These are phyloP conservation scores for Crithidia acanthocephali DNA, from an alignment of 208 protist genomes.

Conservation along the genomic window DNA sequence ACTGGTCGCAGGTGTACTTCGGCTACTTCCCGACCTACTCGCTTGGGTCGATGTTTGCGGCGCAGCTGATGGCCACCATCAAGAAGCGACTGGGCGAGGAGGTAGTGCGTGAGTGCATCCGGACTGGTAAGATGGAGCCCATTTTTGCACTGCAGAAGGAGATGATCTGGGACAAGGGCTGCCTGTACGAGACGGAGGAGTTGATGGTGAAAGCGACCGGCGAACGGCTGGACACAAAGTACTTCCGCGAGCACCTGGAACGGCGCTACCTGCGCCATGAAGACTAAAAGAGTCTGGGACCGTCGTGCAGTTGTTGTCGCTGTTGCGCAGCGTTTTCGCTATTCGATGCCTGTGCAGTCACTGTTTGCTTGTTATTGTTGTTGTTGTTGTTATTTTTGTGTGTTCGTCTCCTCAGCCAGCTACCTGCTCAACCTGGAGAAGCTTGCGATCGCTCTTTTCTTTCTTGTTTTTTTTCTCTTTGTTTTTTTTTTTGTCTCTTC, in stretches of 20 bases:
- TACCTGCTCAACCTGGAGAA: no score
- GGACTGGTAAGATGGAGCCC: slow-evolving; percentile 57
- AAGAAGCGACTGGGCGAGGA: slow-evolving; percentile 61
- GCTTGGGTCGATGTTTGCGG: slow-evolving; percentile 80
- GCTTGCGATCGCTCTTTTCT: neutral
- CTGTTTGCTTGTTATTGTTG: no score
- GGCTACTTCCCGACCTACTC: slow-evolving; percentile 93
- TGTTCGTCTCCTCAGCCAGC: neutral
- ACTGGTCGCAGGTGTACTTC: slow-evolving; percentile 73
- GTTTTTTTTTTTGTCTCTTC: slow-evolving; percentile 6
- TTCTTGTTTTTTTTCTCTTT: neutral
- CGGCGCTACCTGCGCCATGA: slow-evolving; percentile 75
- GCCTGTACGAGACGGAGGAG: slow-evolving; percentile 69
- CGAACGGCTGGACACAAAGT: slow-evolving; percentile 76
- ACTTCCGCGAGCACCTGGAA: slow-evolving; percentile 85
- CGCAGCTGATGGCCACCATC: slow-evolving; percentile 79
- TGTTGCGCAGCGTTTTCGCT: no score
- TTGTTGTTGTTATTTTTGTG: slow-evolving; percentile 7
- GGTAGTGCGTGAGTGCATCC: slow-evolving; percentile 53
- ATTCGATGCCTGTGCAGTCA: no score
- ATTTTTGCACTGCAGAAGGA: slow-evolving; percentile 77
- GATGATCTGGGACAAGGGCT: slow-evolving; percentile 75
- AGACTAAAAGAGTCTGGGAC: neutral
- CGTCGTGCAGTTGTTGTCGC: no score
- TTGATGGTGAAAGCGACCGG: slow-evolving; percentile 81